Evolutionary conservation across 148 eudicot genomes (phyloP).

Genomic region (Diospyros kaki): DNA sequence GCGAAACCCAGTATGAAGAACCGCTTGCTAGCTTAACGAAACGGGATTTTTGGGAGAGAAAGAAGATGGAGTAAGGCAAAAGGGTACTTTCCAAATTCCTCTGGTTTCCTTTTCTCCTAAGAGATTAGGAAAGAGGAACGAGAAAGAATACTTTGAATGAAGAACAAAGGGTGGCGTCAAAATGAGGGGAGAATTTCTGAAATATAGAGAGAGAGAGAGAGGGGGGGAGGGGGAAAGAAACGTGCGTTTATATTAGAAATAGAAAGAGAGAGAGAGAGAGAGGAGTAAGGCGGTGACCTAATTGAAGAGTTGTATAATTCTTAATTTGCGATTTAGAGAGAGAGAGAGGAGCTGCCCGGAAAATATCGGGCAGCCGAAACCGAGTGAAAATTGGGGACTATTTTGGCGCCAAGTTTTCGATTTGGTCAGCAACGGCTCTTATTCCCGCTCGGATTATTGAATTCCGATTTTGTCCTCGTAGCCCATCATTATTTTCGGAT

Average conservation of each 20-base stretch:
- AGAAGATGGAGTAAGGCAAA: constrained; percentile 12
- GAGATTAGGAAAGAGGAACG: neutral
- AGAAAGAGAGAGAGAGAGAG: neutral
- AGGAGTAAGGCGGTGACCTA: neutral
- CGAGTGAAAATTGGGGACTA: constrained; percentile 1
- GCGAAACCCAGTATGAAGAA: neutral
- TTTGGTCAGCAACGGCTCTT: constrained; percentile 48
- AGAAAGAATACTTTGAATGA: constrained; percentile 17
- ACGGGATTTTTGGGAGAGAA: neutral
- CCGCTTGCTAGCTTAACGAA: neutral
- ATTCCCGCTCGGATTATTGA: constrained; percentile 35
- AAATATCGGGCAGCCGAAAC: constrained; percentile 35
- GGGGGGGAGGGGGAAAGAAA: neutral
- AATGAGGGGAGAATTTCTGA: neutral
- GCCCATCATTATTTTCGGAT: neutral
- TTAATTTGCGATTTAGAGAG: too few species aligned
- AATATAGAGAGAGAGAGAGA: neutral
- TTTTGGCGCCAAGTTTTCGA: constrained; percentile 56
- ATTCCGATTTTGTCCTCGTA: constrained; percentile 2
- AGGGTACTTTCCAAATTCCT: constrained; percentile 22
- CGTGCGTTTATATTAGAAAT: too few species aligned
- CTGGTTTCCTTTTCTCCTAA: too few species aligned
- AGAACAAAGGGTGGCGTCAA: constrained; percentile 23
- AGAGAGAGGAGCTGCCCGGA: constrained; percentile 40
- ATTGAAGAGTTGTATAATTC: neutral